Base-by-base conservation (phyloP, 495 filamentous ascomycete species). In the Penicillium longicatenatum region DNA sequence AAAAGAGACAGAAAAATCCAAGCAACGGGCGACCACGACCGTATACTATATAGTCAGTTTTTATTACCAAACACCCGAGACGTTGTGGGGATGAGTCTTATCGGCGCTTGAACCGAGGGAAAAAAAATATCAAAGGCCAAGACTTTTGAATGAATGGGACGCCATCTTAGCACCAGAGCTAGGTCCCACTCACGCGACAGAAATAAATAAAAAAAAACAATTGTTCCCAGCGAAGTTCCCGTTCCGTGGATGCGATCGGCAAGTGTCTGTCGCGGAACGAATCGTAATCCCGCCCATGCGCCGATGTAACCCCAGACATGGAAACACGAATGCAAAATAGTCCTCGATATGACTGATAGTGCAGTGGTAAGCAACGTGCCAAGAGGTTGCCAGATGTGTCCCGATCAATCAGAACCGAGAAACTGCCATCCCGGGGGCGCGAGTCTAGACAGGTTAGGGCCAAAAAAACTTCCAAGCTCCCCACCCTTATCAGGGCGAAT, bases 251-350 rank as follows among this genome's bases (percentile, higher is more conserved):
- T 55, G 60, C 60, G 63, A 66, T 69, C 63, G 66, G 60, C 58
- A 43, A 20, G 17, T 42, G 30, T 44, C 35, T 51, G 48, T 48
- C 57, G 42, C 31, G 29, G 53, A 19, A 33, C 44, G 42, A 55
- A 55, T 55, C 10, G 11, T 8, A 16, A 12, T 35, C 19, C 19
- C 10, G 48, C n/a, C 31, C 48, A 51, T 51, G 48, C 19, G 59
- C 63, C 65, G 53, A 71, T 71, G 73, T 71, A 73, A 75, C 71
- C 73, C 64, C 68, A 64, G 58, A 59, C 48, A 41, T 52, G 58
- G 50, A 35, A 30, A 33, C 29, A 59, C 58, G 60, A 51, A 59
- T 62, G 55, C 58, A 59, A 58, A 59, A 52, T 14, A 26, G 24
- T 12, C 39, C 29, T 22, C 45, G 7, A 43, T 41, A 39, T 24